Evolutionary conservation across 1,284 basidiomycete genomes (phyloP).

Genomic region (Trichosporon faecale): DNA sequence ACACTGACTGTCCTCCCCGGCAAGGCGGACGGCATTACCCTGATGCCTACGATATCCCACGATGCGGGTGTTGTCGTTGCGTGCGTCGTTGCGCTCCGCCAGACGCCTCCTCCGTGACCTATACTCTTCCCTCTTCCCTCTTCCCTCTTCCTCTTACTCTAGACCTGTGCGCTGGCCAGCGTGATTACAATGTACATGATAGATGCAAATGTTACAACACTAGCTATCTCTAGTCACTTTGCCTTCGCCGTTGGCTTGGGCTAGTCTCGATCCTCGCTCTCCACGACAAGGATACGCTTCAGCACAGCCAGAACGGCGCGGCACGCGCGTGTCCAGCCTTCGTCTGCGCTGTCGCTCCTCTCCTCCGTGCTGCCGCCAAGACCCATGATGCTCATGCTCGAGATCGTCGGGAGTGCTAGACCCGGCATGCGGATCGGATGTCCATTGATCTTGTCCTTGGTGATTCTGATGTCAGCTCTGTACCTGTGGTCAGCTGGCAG

Average conservation of each 20-base stretch:
- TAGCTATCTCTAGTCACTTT: not conserved
- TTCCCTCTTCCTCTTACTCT: not conserved
- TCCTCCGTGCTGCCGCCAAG: slow-evolving; percentile 31
- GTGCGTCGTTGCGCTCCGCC: slow-evolving; percentile 60
- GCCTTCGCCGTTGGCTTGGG: no score
- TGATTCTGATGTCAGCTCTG: slow-evolving; percentile 60
- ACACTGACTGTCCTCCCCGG: slow-evolving; percentile 17
- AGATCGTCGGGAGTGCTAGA: slow-evolving; percentile 62
- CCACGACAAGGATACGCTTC: slow-evolving; percentile 59
- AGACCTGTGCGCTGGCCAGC: no score
- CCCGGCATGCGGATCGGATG: slow-evolving; percentile 72
- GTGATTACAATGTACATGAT: not conserved
- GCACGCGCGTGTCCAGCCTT: slow-evolving; percentile 90
- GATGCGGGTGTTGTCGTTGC: slow-evolving; percentile 79
- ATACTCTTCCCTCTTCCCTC: not conserved
- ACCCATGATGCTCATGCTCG: slow-evolving; percentile 48
- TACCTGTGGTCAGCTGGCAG: not conserved
- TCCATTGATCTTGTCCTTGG: slow-evolving; percentile 92
- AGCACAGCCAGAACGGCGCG: slow-evolving; percentile 84
- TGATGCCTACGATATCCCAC: slow-evolving; percentile 71
- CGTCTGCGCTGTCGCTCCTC: slow-evolving; percentile 58
- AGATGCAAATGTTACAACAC: not conserved
- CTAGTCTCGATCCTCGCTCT: slow-evolving; percentile 40
- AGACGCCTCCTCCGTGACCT: not conserved
- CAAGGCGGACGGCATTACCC: slow-evolving; percentile 40